Percentiles rank a stretch among this genome's conserved stretches.
Conservation (phyloP, 1,284 basidiomycete genomes). For the Sparassis latifolia region DNA sequence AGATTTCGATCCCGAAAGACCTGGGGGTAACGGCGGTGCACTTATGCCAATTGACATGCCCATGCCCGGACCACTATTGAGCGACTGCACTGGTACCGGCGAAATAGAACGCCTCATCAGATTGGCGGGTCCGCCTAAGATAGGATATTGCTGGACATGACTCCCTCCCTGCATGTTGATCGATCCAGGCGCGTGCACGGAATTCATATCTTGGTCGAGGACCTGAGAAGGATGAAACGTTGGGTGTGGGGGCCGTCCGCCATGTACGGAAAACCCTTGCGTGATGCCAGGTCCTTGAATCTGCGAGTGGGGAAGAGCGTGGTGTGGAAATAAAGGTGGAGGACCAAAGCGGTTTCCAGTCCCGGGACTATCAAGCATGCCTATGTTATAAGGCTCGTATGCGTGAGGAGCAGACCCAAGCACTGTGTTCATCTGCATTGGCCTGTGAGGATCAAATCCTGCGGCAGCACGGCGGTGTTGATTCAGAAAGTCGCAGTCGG, state of each 20-base stretch:
- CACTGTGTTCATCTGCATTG: slow-evolving; percentile 24
- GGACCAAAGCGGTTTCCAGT: slow-evolving; percentile 13
- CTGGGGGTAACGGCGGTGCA: slow-evolving; percentile 13
- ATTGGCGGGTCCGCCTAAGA: slow-evolving; percentile 10
- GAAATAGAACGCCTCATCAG: slow-evolving; percentile 25
- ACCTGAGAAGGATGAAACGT: slow-evolving; percentile 18
- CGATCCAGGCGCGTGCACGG: slow-evolving; percentile 15
- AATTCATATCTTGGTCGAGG: slow-evolving; percentile 20
- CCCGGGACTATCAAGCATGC: slow-evolving; percentile 17
- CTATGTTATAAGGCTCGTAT: slow-evolving; percentile 18
- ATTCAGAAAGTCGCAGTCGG: slow-evolving; percentile 51
- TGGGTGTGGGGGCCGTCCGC: slow-evolving; percentile 23
- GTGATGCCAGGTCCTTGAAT: slow-evolving; percentile 9
- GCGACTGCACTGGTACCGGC: slow-evolving; percentile 20
- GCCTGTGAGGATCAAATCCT: slow-evolving; percentile 18
- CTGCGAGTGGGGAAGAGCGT: slow-evolving; percentile 7
- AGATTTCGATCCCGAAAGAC: slow-evolving; percentile 13
- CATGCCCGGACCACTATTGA: slow-evolving; percentile 9
- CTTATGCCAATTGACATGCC: slow-evolving; percentile 11
- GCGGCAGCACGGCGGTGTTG: slow-evolving; percentile 31
- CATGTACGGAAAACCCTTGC: slow-evolving; percentile 19
- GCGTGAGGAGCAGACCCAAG: slow-evolving; percentile 20
- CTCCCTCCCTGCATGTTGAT: slow-evolving; percentile 11
- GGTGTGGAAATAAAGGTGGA: slow-evolving; percentile 10
- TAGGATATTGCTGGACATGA: slow-evolving; percentile 16